A percentile compares a stretch with the other conserved stretches of the same genome.
Conservation (phyloP, 1,284 basidiomycete species). For the Paramarasmius palmivorus region DNA sequence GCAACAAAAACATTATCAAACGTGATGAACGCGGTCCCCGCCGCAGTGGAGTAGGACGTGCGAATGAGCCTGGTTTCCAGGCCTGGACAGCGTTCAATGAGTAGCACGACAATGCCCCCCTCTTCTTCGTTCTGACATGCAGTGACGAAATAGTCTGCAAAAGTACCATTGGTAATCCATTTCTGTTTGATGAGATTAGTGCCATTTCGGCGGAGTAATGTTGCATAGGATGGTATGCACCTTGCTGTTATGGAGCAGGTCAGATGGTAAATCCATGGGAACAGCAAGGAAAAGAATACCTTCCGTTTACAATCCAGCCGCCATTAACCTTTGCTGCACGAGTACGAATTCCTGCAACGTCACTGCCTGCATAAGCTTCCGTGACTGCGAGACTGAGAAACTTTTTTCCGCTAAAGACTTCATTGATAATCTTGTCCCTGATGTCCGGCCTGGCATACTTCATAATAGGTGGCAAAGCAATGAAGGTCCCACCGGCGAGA, state of each 20-base stretch:
- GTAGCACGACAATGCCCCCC: constrained; percentile 67
- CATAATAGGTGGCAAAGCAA: constrained; percentile 60
- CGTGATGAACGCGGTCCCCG: constrained; percentile 79
- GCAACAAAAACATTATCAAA: constrained; percentile 85
- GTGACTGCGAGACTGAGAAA: constrained; percentile 71
- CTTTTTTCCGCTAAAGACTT: constrained; percentile 69
- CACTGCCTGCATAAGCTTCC: constrained; percentile 72
- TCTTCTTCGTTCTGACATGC: constrained; percentile 61
- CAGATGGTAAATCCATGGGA: constrained; percentile 32
- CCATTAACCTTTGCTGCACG: constrained; percentile 34
- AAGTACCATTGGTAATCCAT: constrained; percentile 83
- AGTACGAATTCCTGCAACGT: constrained; percentile 56
- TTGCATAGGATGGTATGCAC: constrained; percentile 9
- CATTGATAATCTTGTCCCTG: constrained; percentile 63
- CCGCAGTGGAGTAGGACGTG: constrained; percentile 68
- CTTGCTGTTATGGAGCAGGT: constrained; percentile 13
- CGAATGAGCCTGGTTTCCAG: constrained; percentile 82
- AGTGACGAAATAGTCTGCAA: constrained; percentile 55
- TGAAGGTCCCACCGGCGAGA: constrained; percentile 57
- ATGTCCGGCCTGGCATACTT: constrained; percentile 66
- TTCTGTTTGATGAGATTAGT: constrained; percentile 34
- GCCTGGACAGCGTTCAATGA: constrained; percentile 72
- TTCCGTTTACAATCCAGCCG: constrained; percentile 42
- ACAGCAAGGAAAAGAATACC: constrained; percentile 66
- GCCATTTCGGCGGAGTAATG: neutral